Evolutionary conservation across 2,329 filamentous ascomycete genomes (phyloP).

Genomic region (Neobulgaria alba): DNA sequence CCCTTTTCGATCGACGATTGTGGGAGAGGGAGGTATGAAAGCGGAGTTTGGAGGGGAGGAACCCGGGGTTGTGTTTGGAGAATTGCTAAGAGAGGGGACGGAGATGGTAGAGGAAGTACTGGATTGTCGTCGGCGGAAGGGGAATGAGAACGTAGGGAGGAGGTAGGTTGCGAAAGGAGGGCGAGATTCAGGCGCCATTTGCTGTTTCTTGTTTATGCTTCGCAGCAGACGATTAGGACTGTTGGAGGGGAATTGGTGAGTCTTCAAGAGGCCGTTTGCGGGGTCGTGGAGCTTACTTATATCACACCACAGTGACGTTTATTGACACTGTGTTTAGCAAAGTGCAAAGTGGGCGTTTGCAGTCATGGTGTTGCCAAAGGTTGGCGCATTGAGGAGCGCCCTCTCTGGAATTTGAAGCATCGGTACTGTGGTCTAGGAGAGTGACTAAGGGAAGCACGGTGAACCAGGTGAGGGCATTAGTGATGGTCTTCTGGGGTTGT

Average conservation of each 20-base stretch:
- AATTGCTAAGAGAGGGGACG: conserved; percentile 31
- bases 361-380: background rate
- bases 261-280: too few species aligned
- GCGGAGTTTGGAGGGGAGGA: conserved; percentile 20
- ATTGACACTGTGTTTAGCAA: too few species aligned
- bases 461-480: background rate
- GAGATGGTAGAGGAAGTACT: conserved; percentile 18
- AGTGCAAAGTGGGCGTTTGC: too few species aligned
- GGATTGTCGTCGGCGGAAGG: conserved; percentile 31
- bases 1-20: conserved; percentile 6
- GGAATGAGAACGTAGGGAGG: conserved; percentile 41
- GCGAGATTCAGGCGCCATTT: conserved; percentile 17
- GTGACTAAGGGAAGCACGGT: background rate
- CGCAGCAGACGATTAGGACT: too few species aligned
- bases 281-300: too few species aligned
- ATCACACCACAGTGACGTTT: background rate
- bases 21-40: conserved; percentile 8
- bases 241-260: too few species aligned
- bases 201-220: conserved; percentile 2
- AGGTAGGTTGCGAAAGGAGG: conserved; percentile 41
- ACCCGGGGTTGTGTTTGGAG: conserved; percentile 21
- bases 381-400: too few species aligned
- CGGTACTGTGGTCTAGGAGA: background rate
- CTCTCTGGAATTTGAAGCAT: background rate
- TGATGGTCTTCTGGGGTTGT: too few species aligned